Percentiles rank a stretch among this genome's conserved stretches.
These are phyloP conservation scores for Linum trigynum DNA, from an alignment of 345 rosid species.

Conservation along the genomic window DNA sequence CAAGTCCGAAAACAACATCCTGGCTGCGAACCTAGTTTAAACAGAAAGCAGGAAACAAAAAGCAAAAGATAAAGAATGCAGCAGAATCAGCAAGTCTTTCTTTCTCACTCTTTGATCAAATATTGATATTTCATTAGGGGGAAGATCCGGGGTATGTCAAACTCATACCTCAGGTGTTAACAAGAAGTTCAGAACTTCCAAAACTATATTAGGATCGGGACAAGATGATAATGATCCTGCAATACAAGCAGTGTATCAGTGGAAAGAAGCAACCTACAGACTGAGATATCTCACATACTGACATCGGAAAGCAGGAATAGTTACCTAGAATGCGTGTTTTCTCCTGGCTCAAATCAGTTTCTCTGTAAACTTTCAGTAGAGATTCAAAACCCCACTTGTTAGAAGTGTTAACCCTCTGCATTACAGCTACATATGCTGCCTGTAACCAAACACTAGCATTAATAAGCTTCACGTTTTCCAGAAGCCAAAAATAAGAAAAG, in stretches of 20 bases:
- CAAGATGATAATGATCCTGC: slow-evolving; percentile 71
- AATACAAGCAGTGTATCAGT: slow-evolving; percentile 1
- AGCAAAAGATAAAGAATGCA: background rate
- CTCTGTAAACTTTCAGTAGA: slow-evolving; percentile 73
- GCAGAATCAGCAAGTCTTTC: too few species aligned
- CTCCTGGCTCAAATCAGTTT: slow-evolving; percentile 90
- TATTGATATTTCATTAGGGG: background rate
- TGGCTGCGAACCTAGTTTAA: slow-evolving; percentile 67
- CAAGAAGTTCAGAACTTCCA: slow-evolving; percentile 66
- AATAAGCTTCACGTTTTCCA: too few species aligned
- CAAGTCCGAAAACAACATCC: slow-evolving; percentile 68
- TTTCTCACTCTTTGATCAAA: background rate
- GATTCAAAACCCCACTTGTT: slow-evolving; percentile 66
- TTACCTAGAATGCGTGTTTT: slow-evolving; percentile 81
- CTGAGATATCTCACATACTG: background rate
- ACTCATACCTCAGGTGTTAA: slow-evolving; percentile 64
- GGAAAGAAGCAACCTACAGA: background rate
- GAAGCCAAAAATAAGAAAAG: background rate
- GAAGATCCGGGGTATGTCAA: background rate
- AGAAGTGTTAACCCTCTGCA: slow-evolving; percentile 61
- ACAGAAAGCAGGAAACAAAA: background rate
- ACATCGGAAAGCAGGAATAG: background rate
- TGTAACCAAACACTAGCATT: slow-evolving; percentile 27
- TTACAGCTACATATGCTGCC: slow-evolving; percentile 86
- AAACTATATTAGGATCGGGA: slow-evolving; percentile 48